Base-by-base conservation (phyloP, 768 basidiomycete genomes). In the Asterophora parasitica region DNA sequence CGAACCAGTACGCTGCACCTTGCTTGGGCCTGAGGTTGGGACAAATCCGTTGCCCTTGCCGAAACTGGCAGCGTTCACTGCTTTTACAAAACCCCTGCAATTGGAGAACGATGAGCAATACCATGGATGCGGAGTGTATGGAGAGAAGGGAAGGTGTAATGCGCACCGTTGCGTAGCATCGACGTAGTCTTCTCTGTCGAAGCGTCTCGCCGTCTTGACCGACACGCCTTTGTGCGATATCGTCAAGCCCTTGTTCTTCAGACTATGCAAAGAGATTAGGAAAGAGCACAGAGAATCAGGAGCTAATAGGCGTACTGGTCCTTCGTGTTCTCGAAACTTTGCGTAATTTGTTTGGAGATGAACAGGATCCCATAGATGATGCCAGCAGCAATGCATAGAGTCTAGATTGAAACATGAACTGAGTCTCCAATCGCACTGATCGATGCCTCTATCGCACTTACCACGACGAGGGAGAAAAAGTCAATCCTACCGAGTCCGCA, bases 121-220 rank as follows among this genome's bases (percentile, higher is more conserved):
- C 6, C 3, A 23, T 23, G 31, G 20, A 26, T 32, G 20, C 12
- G 33, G 17, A 7, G 13, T 41, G 13, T 11, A 39, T 17, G 26
- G 9, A 15, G 27, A 13, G 8, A 34, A 19, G 4, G n/a, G 19
- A 26, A 50, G 13, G 26, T 5, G 36, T 13, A 15, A 13, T 10
- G 56, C 70, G 52, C 47, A 85, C 85, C 85, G 68, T 58, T 87
- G 86, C 12, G 85, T 87, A 6, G 84, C 83, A 57, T 87, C 84
- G 3, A 88, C 67, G 50, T 88, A 88, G 34, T 77, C 73, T 44
- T 83, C 78, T 33, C 81, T 70, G 50, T 79, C 78, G 52, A 83
- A 74, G 5, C 74, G 72, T 49, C 72, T 76, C 16, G 71, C 61
- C 1, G 84, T 88, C 65, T 84, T 85, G 35, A 88, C 69, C 0